Evolutionary conservation across 2,329 filamentous ascomycete species (phyloP), one percentile per base, ranked within the genome.

Genomic region (Tothia fuscella): DNA sequence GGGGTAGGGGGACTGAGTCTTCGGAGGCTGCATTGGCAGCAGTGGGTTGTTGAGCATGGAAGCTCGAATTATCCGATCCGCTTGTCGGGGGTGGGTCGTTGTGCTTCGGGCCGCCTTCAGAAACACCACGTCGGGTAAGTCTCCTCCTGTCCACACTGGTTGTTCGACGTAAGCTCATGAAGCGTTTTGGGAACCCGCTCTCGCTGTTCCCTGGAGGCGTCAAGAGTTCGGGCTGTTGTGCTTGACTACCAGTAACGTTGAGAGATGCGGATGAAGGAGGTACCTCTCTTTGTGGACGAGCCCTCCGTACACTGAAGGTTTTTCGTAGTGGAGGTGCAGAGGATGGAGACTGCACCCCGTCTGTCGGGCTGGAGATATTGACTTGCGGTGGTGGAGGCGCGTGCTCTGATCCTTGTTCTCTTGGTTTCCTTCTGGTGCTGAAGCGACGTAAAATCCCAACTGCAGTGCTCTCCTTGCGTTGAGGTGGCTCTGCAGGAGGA

Each of bases 371-470:
- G 51, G 89, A 85, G n/a, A 91, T 78, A 42, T 82, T 83, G 26
- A 93, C 73, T 32, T 82, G 79, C 31, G 85, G 83, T 36, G 81
- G 78, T 28, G 81, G 80, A 10, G 78, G 75, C 43, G 78, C 70
- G 13, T 36, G 19, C n/a, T 43, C 25, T 13, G 73, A 50, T 82
- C 84, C 9, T 19, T 16, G 25, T 24, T 28, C 32, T 12, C 13
- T 13, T 14, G 30, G 19, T 58, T 74, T 76, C 43, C 80, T 75
- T 52, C 81, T 78, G 6, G 91, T 96, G 64, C 89, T 96, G 58
- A 98, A 88, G 28, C 91, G 76, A 49, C 91, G 76, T 37, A 98
- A 67, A 38, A 98, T 68, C 21, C 88, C 85, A 20, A 78, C 82
- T 26, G 88, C 86, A 4, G 84, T 77, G 53, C 86, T 91, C 59